Base-by-base conservation (phyloP, 805 yeast genomes). In the Candida insectorum region DNA sequence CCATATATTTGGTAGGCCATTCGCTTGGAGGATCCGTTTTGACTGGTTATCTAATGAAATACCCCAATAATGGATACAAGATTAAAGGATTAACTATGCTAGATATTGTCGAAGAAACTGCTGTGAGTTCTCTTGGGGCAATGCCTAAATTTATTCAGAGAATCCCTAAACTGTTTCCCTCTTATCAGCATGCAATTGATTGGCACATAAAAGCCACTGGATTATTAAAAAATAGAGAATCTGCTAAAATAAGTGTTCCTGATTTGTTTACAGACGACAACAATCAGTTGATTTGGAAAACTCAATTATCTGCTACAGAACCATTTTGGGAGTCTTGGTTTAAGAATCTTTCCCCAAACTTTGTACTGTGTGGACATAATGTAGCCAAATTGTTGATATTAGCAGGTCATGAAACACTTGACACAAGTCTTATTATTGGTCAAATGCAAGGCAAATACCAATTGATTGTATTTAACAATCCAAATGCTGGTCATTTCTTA, bases 401-500 rank as follows among this genome's bases (percentile, higher is more conserved):
- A 11, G 94, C 97, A 0, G 95, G 95, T 3, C 83, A 89, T 33
- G 97, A 93, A 45, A 78, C 84, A 14, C 67, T 94, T 19, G 98
- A 93, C 58, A 87, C 82, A 43, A 75, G 75, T 24, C 65, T 93
- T 30, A 87, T 89, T 57, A 79, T 93, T 32, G 99, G 97, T 1
- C 98, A 94, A 58, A 93, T 93, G 98, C 97, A 89, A 60, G 99
- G 99, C 2, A 81, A 79, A 54, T 93, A 83, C 56, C 99, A 94
- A 59, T 69, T 93, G 25, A 79, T 85, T 10, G 93, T 88, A 4
- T 81, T 87, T 54, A 59, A 59, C 41, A 68, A 54, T 23, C 41
- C 52, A 5, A 46, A 54, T 14, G 52, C 88, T 2, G 97, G 97
- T 1, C 99, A 93, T 60, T 93, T 89, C 47, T 64, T 94, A n/a